Evolutionary conservation across 1,284 basidiomycete genomes (phyloP), one percentile per base, ranked within the genome.

Genomic region (Vanrija sp.): DNA sequence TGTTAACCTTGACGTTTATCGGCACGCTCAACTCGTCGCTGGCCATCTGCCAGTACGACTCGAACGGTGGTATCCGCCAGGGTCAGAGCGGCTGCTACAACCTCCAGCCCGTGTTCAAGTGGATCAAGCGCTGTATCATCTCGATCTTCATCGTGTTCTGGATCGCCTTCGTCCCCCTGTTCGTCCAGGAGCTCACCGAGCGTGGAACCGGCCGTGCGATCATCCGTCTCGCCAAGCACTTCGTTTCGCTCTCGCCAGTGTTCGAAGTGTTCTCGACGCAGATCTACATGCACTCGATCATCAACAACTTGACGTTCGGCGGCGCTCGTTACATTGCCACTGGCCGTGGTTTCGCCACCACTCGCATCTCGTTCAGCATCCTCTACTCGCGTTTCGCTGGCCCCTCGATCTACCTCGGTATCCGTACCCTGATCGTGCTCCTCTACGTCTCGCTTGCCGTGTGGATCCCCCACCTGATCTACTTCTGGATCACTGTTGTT

Each of bases 251-350:
- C 9, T 95, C 93, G n/a, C 91, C 91, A 2, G 82, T 93, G 36
- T 97, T 97, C 74, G 93, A 97, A 73, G 86, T 97, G 47, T 97
- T 96, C 79, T 88, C 89, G 20, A 96, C 93, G 0, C 93, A 96
- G 76, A 96, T 97, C 69, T 91, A 92, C 73, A 91, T 91, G 48
- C 89, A 97, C 69, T 96, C 93, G 25, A 93, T 96, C 71, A 77
- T 95, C 63, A 95, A 86, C 76, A 93, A 96, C 77, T 79, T 96
- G 78, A 93, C 89, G 4, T 95, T 95, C 60, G 93, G 93, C 76
- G 93, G 93, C 56, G 93, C 93, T 48, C 84, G 93, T 57, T 97
- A 96, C 76, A 97, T 97, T 64, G 92, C 93, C n/a, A 97, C 93
- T n/a, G 93, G 93, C 54, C 89, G 93, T 82, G 93, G 93, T 41